A percentile compares a stretch with the other conserved stretches of the same genome.
Conservation (phyloP, 2,329 filamentous ascomycete genomes). For the Phyllosticta citribraziliensis region DNA sequence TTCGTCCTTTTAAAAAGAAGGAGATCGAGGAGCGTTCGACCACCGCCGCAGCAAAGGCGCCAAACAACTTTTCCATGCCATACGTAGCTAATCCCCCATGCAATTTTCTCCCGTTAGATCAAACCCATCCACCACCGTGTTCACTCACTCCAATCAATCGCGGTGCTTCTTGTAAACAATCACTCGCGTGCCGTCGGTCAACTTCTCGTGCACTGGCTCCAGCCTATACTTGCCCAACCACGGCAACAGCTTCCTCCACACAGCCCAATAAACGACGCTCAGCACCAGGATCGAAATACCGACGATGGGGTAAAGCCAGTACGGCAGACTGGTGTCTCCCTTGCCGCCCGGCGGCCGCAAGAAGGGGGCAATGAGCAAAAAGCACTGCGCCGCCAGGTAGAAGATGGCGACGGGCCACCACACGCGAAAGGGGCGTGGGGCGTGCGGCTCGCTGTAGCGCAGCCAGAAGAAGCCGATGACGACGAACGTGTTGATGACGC, state of each 20-base stretch:
- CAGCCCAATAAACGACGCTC: conserved; percentile 57
- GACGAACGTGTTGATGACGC: conserved; percentile 50
- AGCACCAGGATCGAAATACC: conserved; percentile 46
- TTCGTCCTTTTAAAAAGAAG: too few relatives aligned
- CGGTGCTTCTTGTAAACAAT: conserved; percentile 29
- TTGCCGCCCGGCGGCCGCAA: conserved; percentile 34
- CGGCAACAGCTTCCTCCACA: conserved; percentile 55
- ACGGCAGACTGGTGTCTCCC: conserved; percentile 31
- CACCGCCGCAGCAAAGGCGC: too few relatives aligned
- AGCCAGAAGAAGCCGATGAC: conserved; percentile 52
- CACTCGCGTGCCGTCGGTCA: conserved; percentile 58
- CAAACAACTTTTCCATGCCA: too few relatives aligned
- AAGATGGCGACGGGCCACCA: conserved; percentile 52
- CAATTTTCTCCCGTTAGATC: too few relatives aligned
- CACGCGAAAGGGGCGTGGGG: conserved; percentile 55
- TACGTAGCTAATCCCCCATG: too few relatives aligned
- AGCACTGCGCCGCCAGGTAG: conserved; percentile 43
- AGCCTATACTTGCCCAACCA: conserved; percentile 49
- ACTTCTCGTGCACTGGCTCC: conserved; percentile 49
- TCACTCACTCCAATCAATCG: too few relatives aligned
- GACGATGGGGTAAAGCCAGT: conserved; percentile 45
- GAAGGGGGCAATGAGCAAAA: conserved; percentile 51
- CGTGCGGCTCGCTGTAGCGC: conserved; percentile 48
- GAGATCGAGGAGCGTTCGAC: too few relatives aligned
- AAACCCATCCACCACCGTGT: too few relatives aligned